A percentile compares a stretch with the other conserved stretches of the same genome.
These are phyloP conservation scores for Cutaneotrichosporon spelunceum DNA, from an alignment of 1,284 basidiomycete species.

Conservation along the genomic window DNA sequence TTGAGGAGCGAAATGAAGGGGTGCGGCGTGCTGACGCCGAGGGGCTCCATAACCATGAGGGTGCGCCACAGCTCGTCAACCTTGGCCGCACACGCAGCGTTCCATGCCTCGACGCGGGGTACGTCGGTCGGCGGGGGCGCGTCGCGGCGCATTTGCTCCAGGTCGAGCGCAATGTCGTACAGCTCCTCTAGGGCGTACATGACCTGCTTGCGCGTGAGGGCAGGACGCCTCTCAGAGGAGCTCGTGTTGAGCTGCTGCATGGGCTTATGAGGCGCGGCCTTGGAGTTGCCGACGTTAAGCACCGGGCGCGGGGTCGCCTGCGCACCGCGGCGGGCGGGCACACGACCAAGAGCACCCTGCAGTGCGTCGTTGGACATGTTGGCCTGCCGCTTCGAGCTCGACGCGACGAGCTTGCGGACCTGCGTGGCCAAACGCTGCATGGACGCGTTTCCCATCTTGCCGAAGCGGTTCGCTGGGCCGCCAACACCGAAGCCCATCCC, in stretches of 20 bases:
- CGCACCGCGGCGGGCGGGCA: conserved; percentile 61
- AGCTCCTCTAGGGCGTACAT: conserved; percentile 78
- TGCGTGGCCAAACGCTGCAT: conserved; percentile 98
- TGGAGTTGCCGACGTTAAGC: conserved; percentile 65
- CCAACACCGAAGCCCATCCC: conserved; percentile 79
- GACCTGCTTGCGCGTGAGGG: conserved; percentile 73
- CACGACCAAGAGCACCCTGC: conserved; percentile 95
- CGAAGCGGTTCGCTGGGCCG: conserved; percentile 56
- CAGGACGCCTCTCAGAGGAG: conserved; percentile 55
- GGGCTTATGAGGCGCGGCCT: conserved; percentile 54
- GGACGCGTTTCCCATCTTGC: conserved; percentile 67
- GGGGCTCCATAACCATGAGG: conserved; percentile 79
- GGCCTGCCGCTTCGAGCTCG: conserved; percentile 78
- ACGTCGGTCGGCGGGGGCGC: conserved; percentile 58
- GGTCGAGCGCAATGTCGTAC: conserved; percentile 77
- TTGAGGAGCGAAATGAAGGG: conserved; percentile 91
- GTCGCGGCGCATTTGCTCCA: conserved; percentile 81
- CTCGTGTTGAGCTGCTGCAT: conserved; percentile 39
- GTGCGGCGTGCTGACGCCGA: conserved; percentile 90
- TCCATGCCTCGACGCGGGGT: conserved; percentile 66
- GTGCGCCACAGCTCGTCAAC: conserved; percentile 75
- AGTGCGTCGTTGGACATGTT: conserved; percentile 58
- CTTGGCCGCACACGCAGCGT: conserved; percentile 57
- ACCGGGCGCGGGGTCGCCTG: conserved; percentile 88
- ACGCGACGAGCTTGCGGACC: conserved; percentile 93